Base-by-base conservation (phyloP, 148 eudicot species). In the Rhododendron henanense region DNA sequence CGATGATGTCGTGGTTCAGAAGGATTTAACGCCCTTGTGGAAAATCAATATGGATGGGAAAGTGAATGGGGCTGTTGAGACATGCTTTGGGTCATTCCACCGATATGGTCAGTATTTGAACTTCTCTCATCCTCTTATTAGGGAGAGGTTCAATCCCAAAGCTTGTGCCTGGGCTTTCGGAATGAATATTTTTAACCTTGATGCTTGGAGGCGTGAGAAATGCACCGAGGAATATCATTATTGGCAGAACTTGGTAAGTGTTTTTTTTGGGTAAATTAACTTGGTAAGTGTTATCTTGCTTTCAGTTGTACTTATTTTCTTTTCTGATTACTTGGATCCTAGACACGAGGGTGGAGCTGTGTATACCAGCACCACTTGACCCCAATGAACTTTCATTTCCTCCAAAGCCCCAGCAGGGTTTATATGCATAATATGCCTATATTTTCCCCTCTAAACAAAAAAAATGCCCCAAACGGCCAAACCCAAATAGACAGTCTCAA, bases 1-100 rank as follows among this genome's bases (percentile, higher is more conserved):
- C 84, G 99, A 96, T 84, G 99, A 96, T 90, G 96, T 95, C 84
- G 99, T 96, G 41, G 98, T 96, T 91, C 99, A 96, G 90, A 96
- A 96, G 86, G 99, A 96, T 89, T 90, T 96, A 90, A 94, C 99
- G 31, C 93, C 92, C 78, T 90, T 96, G 85, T 96, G 98, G 98
- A 92, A 90, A 75, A 91, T 95, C 59, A 96, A 96, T 88, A 86
- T 94, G 84, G 93, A 90, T 86, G 96, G 98, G 74, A 96, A 95
- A 90, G 98, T 96, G 57, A 94, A 93, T 87, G 99, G 94, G 74
- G 98, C 94, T 67, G 93, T 96, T 77, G 94, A 94, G 89, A 96
- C 98, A 63, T 96, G 99, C 89, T 96, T 96, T 90, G 99, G 99
- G 74, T 90, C 99, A 55, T 96, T 95, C 85, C 99, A 94, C 73